Evolutionary conservation across 768 basidiomycete species (phyloP).

Genomic region (Tricholoma sp.): DNA sequence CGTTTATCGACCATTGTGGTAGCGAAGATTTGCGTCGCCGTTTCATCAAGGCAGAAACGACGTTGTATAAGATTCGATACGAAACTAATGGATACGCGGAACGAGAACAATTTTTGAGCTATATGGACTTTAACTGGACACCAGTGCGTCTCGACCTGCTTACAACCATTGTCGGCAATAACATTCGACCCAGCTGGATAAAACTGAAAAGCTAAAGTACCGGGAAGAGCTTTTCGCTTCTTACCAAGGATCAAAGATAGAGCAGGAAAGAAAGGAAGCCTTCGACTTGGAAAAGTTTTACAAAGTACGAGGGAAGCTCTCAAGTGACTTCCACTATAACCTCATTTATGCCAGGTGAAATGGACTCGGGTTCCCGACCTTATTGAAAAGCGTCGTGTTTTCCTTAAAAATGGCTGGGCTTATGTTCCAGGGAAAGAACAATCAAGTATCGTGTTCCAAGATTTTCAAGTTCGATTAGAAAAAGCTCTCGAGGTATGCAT

Average conservation of each 20-base stretch:
- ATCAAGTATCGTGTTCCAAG: constrained; percentile 83
- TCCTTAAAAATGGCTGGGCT: constrained; percentile 78
- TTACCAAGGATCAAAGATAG: constrained; percentile 34
- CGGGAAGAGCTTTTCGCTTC: constrained; percentile 44
- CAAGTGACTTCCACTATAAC: background rate
- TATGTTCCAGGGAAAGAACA: constrained; percentile 77
- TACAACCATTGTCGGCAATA: background rate
- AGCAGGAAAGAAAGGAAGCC: constrained; percentile 24
- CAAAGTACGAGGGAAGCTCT: constrained; percentile 47
- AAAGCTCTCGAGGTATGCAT: constrained; percentile 67
- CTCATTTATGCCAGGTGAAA: constrained; percentile 59
- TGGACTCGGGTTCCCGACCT: constrained; percentile 96
- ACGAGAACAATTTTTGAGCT: constrained; percentile 57
- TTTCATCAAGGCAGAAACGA: constrained; percentile 86
- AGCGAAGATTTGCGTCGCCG: constrained; percentile 88
- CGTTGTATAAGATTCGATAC: constrained; percentile 79
- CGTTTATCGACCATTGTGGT: constrained; percentile 1
- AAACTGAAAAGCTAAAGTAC: constrained; percentile 49
- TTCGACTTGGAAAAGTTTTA: constrained; percentile 60
- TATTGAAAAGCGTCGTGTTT: constrained; percentile 74
- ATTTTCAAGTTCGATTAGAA: constrained; percentile 70
- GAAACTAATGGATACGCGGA: constrained; percentile 58
- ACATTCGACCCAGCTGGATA: constrained; percentile 37
- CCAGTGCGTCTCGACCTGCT: constrained; percentile 34
- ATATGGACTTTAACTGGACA: constrained; percentile 61